These are phyloP conservation scores for Leccinum fibrillosum DNA, from an alignment of 768 basidiomycete genomes.

Conservation along the genomic window DNA sequence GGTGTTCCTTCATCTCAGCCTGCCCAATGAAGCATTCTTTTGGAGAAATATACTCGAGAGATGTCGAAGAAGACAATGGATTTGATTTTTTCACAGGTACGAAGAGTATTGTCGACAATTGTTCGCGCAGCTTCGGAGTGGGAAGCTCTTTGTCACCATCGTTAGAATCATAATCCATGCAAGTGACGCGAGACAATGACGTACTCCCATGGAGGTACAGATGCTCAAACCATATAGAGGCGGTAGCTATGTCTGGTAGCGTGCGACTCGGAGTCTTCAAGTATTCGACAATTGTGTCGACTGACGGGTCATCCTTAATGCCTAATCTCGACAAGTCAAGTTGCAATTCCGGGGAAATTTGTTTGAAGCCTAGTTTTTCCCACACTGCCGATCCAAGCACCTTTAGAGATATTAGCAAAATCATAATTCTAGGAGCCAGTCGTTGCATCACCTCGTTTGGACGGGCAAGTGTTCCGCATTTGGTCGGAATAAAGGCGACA, in stretches of 20 bases:
- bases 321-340: conserved; percentile 14
- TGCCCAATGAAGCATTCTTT: conserved; percentile 15
- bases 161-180: neutral
- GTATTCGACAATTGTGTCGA: neutral
- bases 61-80: neutral
- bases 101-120: conserved; percentile 8
- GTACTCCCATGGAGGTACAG: conserved; percentile 6
- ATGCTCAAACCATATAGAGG: conserved; percentile 7
- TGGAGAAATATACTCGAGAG: neutral
- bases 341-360: neutral
- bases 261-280: conserved; percentile 1
- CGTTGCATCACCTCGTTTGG: conserved; percentile 8
- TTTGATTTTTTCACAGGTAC: conserved; percentile 3
- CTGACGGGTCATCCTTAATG: conserved; percentile 5
- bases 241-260: neutral
- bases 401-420: neutral
- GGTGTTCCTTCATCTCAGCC: neutral
- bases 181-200: neutral
- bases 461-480: conserved; percentile 1
- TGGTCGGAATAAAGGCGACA: conserved; percentile 14
- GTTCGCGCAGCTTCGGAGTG: conserved; percentile 1
- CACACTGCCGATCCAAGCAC: conserved; percentile 8
- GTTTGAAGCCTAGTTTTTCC: conserved; percentile 11
- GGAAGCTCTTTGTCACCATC: conserved; percentile 5
- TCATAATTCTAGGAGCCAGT: neutral